Base-by-base conservation (phyloP, 768 basidiomycete species). In the Guyanaporus albipodus region DNA sequence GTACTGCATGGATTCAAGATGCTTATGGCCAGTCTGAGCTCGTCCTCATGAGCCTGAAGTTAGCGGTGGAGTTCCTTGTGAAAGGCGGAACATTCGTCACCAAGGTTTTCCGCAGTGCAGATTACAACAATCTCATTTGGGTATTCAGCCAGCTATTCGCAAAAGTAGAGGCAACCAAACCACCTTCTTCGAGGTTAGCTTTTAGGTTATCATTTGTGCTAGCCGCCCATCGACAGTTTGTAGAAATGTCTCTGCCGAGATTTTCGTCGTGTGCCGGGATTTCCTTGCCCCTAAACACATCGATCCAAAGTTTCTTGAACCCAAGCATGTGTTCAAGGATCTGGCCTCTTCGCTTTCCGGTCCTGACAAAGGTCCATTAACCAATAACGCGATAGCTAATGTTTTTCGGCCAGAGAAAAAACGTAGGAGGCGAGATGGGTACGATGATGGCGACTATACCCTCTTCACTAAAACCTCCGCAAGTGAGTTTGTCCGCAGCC, bases 111-210 rank as follows among this genome's bases (percentile, higher is more conserved):
- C 83, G 96, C 52, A 95, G 91, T 70, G 89, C 83, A 54, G 96
- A 99, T 65, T 99, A 99, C 71, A 98, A 99, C 73, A 92, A 87
- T 62, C 82, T 99, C 56, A 85, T 98, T 57, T 99, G 96, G 96
- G 96, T 98, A 27, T 98, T 99, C 72, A 86, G 83, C 56, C 96
- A 98, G 70, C 72, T 99, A 38, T 99, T 99, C 66, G 81, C 79
- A 37, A 93, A 87, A 67, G 96, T 99, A 26, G 96, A 99, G 67
- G 96, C 96, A 6, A 99, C 96, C 26, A 99, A 99, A 63, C 96
- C 96, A 3, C 94, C 96, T 8, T 94, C 92, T 29, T 98, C 96
- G 19, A 83, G 93, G 91, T 93, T 50, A 59, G 74, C 22, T 37
- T n/a, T 32, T 8, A 23, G 34, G 26, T 32, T 18, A 32, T 38